These are phyloP conservation scores for Ceratobasidium sp. DNA, from an alignment of 1,284 basidiomycete genomes.

Conservation along the genomic window DNA sequence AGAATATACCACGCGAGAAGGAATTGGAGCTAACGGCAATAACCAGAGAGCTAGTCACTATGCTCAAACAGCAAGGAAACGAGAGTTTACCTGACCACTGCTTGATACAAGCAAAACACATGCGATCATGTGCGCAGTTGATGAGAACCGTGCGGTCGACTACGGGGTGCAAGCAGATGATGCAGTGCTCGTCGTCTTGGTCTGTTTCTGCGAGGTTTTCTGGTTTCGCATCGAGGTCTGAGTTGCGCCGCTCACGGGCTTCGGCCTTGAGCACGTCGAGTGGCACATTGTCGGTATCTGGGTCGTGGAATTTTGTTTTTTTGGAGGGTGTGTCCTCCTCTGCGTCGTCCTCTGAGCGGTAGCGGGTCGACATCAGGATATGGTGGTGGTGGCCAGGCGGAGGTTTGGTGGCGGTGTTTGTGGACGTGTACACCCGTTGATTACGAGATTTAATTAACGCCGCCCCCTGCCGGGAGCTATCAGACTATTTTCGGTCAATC, in stretches of 20 bases:
- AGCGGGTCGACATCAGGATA: background rate
- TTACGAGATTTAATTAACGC: no score
- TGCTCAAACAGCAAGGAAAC: no score
- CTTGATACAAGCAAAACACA: conserved; percentile 86
- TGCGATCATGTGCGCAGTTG: conserved; percentile 79
- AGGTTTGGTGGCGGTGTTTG: conserved; percentile 10
- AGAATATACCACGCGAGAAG: no score
- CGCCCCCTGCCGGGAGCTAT: no score
- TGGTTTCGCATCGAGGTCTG: background rate
- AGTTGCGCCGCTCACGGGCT: conserved; percentile 2
- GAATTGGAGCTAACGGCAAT: no score
- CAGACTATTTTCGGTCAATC: no score
- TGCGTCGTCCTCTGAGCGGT: background rate
- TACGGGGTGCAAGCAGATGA: conserved; percentile 79
- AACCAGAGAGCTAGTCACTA: no score
- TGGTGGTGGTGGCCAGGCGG: background rate
- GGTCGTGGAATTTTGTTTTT: background rate
- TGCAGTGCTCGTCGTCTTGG: conserved; percentile 57
- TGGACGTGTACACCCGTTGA: background rate
- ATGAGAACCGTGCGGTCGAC: conserved; percentile 81
- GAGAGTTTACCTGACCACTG: conserved; percentile 74
- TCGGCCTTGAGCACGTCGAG: conserved; percentile 28
- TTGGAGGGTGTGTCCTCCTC: background rate
- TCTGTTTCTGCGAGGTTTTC: background rate
- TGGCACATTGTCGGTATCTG: background rate